These are phyloP conservation scores for Zhuliangozyma blackwelliae DNA, from an alignment of 1,139 yeast genomes.

Conservation along the genomic window DNA sequence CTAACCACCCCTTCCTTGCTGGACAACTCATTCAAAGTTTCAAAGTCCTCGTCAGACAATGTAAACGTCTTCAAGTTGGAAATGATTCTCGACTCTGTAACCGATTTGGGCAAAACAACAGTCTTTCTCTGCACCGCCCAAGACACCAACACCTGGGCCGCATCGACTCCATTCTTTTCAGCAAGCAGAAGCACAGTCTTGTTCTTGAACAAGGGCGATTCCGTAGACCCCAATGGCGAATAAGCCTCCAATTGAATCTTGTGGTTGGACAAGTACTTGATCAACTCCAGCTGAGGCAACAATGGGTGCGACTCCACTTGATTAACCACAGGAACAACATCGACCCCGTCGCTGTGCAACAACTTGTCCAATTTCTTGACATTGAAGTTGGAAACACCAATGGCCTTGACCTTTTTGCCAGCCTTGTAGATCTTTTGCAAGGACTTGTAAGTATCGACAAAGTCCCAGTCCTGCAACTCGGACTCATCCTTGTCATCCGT, in stretches of 20 bases:
- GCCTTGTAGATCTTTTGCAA: conserved; percentile 56
- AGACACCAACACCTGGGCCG: conserved; percentile 46
- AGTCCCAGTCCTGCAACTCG: conserved; percentile 44
- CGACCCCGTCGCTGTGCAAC: conserved; percentile 42
- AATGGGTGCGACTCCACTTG: conserved; percentile 62
- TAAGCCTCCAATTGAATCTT: conserved; percentile 51
- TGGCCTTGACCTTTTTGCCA: conserved; percentile 53
- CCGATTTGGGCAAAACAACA: conserved; percentile 54
- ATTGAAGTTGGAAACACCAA: conserved; percentile 62
- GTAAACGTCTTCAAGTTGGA: conserved; percentile 29
- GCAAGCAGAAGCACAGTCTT: conserved; percentile 40
- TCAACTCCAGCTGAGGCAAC: conserved; percentile 49
- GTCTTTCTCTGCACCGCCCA: conserved; percentile 53
- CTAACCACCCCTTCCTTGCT: conserved; percentile 28
- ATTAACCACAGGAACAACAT: conserved; percentile 45
- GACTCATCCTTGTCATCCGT: conserved; percentile 25
- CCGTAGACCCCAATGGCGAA: conserved; percentile 56
- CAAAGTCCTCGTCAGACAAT: conserved; percentile 31
- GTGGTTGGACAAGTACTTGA: conserved; percentile 37
- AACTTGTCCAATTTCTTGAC: conserved; percentile 41
- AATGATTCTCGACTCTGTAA: conserved; percentile 30
- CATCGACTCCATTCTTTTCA: conserved; percentile 36
- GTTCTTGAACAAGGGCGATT: conserved; percentile 49
- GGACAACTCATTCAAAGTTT: conserved; percentile 26
- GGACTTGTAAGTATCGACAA: conserved; percentile 63